Percentiles rank a stretch among this genome's conserved stretches.
Evolutionary conservation across 306 rosid genomes (phyloP).

Genomic region (Mucuna pruriens): DNA sequence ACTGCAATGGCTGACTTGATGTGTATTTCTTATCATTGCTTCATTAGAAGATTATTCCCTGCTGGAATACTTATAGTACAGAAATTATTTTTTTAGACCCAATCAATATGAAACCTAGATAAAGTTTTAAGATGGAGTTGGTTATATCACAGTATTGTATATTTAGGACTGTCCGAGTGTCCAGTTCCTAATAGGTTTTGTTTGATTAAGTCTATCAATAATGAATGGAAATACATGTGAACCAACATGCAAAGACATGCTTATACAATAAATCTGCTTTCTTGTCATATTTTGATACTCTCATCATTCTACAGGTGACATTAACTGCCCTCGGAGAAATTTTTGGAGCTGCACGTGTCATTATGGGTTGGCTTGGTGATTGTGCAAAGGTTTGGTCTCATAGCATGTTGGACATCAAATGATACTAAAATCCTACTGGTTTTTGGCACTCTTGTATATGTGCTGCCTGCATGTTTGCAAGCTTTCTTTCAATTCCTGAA

Average conservation of each 20-base stretch:
- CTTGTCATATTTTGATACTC: neutral
- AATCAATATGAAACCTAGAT: neutral
- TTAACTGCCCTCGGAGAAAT: slow-evolving; percentile 89
- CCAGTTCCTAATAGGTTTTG: slow-evolving; percentile 1
- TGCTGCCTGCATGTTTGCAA: neutral
- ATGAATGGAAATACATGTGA: slow-evolving; percentile 11
- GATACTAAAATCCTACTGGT: slow-evolving; percentile 16
- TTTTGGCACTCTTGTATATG: slow-evolving; percentile 34
- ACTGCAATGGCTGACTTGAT: slow-evolving; percentile 11
- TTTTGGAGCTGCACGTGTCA: slow-evolving; percentile 85
- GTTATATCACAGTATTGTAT: neutral
- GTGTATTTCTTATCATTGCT: neutral
- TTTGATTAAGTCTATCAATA: neutral
- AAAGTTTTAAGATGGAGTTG: slow-evolving; percentile 6
- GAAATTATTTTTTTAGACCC: neutral
- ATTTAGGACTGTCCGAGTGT: slow-evolving; percentile 2
- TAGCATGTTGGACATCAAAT: slow-evolving; percentile 14
- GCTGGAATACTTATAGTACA: neutral
- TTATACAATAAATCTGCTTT: neutral
- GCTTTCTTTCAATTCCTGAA: slow-evolving; percentile 1
- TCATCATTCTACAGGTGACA: slow-evolving; percentile 62
- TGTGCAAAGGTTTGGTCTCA: slow-evolving; percentile 69
- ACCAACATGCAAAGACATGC: neutral
- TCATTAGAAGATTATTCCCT: slow-evolving; percentile 4
- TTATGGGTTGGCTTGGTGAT: slow-evolving; percentile 91